These are phyloP conservation scores for Fistulifera pelliculosa DNA, from an alignment of 108 stramenopile genomes.

Conservation along the genomic window DNA sequence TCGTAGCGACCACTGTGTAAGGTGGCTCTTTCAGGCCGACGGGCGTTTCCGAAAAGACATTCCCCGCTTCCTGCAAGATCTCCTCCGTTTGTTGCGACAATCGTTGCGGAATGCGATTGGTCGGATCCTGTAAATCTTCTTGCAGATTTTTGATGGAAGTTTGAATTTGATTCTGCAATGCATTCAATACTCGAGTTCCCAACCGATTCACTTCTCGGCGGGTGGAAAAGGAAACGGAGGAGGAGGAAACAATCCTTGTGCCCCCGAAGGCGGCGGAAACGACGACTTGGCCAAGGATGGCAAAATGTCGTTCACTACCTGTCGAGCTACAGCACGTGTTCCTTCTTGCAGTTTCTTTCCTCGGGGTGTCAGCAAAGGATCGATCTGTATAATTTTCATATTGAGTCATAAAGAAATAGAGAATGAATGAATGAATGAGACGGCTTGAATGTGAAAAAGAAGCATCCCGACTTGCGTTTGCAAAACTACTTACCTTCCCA, in stretches of 20 bases:
- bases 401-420: background rate
- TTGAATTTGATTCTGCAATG: constrained; percentile 55
- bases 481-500: constrained; percentile 68
- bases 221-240: constrained; percentile 30
- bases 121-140: constrained; percentile 62
- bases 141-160: constrained; percentile 56
- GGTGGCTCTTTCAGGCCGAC: constrained; percentile 69
- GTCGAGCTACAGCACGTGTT: constrained; percentile 70
- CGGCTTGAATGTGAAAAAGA: too few species aligned
- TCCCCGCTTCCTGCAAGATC: constrained; percentile 54
- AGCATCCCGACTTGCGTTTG: too few species aligned
- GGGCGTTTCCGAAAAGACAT: constrained; percentile 74
- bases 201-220: constrained; percentile 25
- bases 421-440: background rate
- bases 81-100: constrained; percentile 58
- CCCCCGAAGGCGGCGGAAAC: constrained; percentile 2
- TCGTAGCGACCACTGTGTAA: constrained; percentile 46
- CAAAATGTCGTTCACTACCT: constrained; percentile 71
- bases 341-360: constrained; percentile 67
- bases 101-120: constrained; percentile 47
- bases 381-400: constrained; percentile 38
- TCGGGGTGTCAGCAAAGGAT: constrained; percentile 66
- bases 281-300: constrained; percentile 39
- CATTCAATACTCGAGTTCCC: constrained; percentile 42
- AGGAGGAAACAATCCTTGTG: constrained; percentile 1